Evolutionary conservation across 345 rosid genomes (phyloP), one percentile per base, ranked within the genome.

Genomic region (Excoecaria cochinchinensis): DNA sequence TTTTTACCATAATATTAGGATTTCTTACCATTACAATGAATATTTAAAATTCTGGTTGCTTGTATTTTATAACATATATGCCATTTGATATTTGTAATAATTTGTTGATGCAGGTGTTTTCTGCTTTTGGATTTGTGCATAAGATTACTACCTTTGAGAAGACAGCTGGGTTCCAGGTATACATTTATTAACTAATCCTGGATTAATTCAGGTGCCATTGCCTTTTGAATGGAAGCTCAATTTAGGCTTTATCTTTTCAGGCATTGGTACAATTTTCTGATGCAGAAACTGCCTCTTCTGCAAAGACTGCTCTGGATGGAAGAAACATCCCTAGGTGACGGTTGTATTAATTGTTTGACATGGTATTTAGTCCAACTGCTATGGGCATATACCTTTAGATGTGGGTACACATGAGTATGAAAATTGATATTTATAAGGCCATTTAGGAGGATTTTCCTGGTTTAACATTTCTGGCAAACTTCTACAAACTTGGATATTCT

Each of bases 301-400:
- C 98, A 17, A 96, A 89, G 89, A 80, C 82, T 83, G 85, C 93
- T 53, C 86, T 96, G 62, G 98, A 92, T 82, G 97, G 98, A 89
- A 88, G 99, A 92, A 90, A 84, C 86, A 96, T 96, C 78, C 98
- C 99, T 84, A 96, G 99, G 99, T 96, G 90, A 91, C 89, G 57
- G 81, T 86, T 87, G 86, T 85, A 77, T 84, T 90, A 87, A 75
- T 80, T 79, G 71, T 91, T 87, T 82, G 84, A 86, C 85, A 80
- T 61, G 84, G 87, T 87, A 86, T 90, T 89, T 87, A 59, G 89
- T 85, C 87, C 76, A 72, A 81, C 87, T 85, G 82, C 70, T 75
- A 52, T 82, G 70, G 74, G 69, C 72, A 75, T 74, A 46, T 81
- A 70, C 70, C 61, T 78, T 50, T 79, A 52, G 80, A 78, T 25